These are phyloP conservation scores for Bassia scoparia DNA, from an alignment of 148 eudicot species.

Conservation along the genomic window DNA sequence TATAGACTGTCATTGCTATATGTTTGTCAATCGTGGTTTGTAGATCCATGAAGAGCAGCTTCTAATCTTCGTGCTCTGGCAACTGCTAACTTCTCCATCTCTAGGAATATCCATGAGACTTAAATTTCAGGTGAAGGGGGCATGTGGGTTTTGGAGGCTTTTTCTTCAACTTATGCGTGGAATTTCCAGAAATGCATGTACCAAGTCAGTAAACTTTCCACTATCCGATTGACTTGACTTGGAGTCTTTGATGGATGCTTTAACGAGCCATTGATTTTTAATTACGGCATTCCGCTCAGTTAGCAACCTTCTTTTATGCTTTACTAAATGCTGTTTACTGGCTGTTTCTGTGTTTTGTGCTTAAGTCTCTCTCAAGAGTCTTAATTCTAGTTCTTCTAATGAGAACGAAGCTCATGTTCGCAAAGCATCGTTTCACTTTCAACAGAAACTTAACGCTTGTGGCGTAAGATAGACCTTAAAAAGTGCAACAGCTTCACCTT, in stretches of 20 bases:
- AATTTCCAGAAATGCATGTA: constrained; percentile 15
- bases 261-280: constrained; percentile 46
- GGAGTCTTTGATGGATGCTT: constrained; percentile 39
- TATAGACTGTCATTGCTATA: constrained; percentile 18
- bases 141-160: constrained; percentile 4
- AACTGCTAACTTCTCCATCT: constrained; percentile 68
- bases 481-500: constrained; percentile 31
- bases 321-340: constrained; percentile 74
- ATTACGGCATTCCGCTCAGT: constrained; percentile 74
- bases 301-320: constrained; percentile 61
- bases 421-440: constrained; percentile 50
- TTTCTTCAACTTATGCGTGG: constrained; percentile 19
- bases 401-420: constrained; percentile 43
- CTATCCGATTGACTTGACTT: constrained; percentile 46
- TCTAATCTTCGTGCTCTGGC: constrained; percentile 31
- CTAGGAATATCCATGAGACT: constrained; percentile 87
- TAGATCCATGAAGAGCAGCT: constrained; percentile 22
- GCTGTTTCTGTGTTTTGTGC: constrained; percentile 74
- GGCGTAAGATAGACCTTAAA: constrained; percentile 28
- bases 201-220: constrained; percentile 31
- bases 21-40: constrained; percentile 20
- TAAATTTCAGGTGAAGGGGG: constrained; percentile 28
- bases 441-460: constrained; percentile 35
- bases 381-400: constrained; percentile 43
- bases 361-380: constrained; percentile 74